Percentiles rank a stretch among this genome's conserved stretches.
Conservation (phyloP, 2,329 filamentous ascomycete genomes). For the Leptographium galeiforme region DNA sequence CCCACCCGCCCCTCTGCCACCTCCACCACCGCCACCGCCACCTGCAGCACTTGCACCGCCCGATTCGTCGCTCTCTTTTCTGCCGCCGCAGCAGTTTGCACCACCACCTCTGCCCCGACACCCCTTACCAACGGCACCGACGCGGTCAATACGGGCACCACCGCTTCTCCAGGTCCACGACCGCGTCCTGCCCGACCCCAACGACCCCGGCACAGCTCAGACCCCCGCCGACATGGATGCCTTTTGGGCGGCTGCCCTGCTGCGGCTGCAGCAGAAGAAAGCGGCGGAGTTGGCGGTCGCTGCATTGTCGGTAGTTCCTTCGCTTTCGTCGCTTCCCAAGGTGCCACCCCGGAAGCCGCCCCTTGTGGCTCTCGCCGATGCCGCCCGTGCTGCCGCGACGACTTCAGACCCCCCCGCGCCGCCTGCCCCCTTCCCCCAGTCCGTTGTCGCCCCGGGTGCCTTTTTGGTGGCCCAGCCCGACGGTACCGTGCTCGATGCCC, state of each 20-base stretch:
- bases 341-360: no score
- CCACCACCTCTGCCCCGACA: neutral
- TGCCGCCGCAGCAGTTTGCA: no score
- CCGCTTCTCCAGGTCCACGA: neutral
- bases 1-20: neutral
- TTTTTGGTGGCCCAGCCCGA: neutral
- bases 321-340: no score
- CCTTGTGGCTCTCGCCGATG: no score
- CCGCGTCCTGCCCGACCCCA: neutral
- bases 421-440: neutral
- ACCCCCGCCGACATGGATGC: neutral
- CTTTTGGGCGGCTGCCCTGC: slow-evolving; percentile 1
- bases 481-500: neutral
- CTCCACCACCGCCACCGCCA: neutral
- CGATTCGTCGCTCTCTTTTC: no score
- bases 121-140: neutral
- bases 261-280: neutral
- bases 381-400: neutral
- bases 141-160: neutral
- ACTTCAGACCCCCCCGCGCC: neutral
- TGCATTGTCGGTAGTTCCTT: neutral
- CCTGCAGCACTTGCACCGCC: neutral
- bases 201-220: neutral
- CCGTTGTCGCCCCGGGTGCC: neutral
- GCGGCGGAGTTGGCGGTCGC: neutral